Base-by-base conservation (phyloP, 78 protist species). In the Reticulomyxa filosa region DNA sequence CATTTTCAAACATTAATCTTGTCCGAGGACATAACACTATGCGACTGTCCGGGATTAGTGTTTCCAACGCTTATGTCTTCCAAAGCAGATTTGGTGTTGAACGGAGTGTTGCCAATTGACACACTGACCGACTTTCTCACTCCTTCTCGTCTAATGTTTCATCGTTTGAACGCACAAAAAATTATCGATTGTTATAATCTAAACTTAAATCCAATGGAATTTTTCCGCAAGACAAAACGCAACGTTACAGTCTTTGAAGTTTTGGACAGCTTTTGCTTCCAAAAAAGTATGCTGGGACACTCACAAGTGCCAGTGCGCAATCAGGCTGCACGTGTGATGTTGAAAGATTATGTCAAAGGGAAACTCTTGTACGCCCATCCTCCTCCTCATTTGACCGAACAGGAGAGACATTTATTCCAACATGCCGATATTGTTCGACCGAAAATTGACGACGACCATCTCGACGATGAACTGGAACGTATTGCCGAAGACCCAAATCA, bases 31-130 rank as follows among this genome's bases (percentile, higher is more conserved):
- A 46, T 63, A 6, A 5, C 7, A 4, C 61, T 63, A 17, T 46
- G 50, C 4, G 67, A 63, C 26, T 63, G 67, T 10, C 67, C 67
- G 2, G 67, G 67, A 5, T 35, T 63, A n/a, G 67, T 63, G 38
- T 63, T 63, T 25, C 67, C 67, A n/a, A 4, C 5, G 32, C 5
- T 46, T 38, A 35, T 38, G 13, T 23, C 29, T 20, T 23, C 62
- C 10, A 13, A 38, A 26, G 36, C 2, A 3, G 62, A 56, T n/a
- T 2, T 56, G 5, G 62, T 56, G 29, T 3, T 2, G 2, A 17
- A 35, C 4, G 62, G 62, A 13, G 48, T 42, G 48, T 42, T 42
- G 48, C 48, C 48, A 42, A 42, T 42, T 17, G 48, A 42, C 48
- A 42, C 48, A 13, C 13, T 42, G 13, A 13, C 29, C 29, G 48